Conservation (phyloP, 129 eudicot genomes). For the Logfia minima region DNA sequence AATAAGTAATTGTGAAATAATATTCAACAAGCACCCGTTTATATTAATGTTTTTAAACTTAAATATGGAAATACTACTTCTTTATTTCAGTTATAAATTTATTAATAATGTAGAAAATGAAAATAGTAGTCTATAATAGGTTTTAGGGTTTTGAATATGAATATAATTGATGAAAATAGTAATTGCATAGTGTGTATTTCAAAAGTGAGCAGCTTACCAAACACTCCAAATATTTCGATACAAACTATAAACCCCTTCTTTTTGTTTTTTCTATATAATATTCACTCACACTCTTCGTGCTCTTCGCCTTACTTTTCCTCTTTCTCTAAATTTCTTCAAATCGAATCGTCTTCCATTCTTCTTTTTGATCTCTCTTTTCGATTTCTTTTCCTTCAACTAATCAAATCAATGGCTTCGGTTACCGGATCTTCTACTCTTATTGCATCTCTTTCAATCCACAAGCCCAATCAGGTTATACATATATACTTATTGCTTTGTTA, state of each 20-base stretch:
- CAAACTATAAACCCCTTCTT: constrained; percentile 35
- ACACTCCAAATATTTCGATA: constrained; percentile 37
- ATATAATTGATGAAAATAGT: too few species aligned
- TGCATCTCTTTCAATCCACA: constrained; percentile 46
- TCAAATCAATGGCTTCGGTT: constrained; percentile 60
- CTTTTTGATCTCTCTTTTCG: constrained; percentile 24
- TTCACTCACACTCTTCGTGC: constrained; percentile 57
- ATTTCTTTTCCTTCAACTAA: constrained; percentile 23
- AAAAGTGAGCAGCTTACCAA: constrained; percentile 27
- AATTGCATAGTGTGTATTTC: constrained; percentile 5
- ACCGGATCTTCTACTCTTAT: constrained; percentile 48
- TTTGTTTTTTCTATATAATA: constrained; percentile 25
- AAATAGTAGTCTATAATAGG: background rate
- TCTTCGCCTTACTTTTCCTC: constrained; percentile 48
- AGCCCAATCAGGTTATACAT: constrained; percentile 53
- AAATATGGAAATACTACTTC: too few species aligned
- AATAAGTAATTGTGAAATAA: too few species aligned
- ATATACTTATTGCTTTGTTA: background rate
- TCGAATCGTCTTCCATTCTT: background rate
- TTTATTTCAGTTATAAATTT: too few species aligned
- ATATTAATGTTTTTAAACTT: too few species aligned
- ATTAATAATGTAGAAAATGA: too few species aligned
- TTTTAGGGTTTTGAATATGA: too few species aligned
- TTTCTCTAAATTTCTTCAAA: background rate
- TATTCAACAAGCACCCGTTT: too few species aligned